Conservation (phyloP, 768 basidiomycete genomes). For the Tylopilus cervinicoccineus region DNA sequence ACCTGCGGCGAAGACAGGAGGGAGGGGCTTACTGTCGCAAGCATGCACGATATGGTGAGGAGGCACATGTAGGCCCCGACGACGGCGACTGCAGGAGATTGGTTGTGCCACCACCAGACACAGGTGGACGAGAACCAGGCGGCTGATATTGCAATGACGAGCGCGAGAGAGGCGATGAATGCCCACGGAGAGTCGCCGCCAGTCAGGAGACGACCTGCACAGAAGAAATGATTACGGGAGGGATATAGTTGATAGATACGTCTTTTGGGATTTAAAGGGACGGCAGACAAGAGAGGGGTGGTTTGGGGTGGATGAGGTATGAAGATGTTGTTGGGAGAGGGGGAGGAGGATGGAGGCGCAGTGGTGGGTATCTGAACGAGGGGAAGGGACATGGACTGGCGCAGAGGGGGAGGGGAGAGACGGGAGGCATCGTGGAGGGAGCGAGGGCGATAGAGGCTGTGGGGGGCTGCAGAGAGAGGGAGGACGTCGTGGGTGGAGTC, state of each 20-base stretch:
- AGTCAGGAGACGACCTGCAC: conserved; percentile 67
- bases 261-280: conserved; percentile 32
- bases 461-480: conserved; percentile 2
- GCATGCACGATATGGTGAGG: conserved; percentile 70
- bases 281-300: conserved; percentile 32
- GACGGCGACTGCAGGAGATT: conserved; percentile 65
- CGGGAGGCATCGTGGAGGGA: conserved; percentile 11
- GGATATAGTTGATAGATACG: conserved; percentile 64
- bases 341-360: conserved; percentile 19
- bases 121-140: conserved; percentile 88
- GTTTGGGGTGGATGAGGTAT: conserved; percentile 28
- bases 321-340: conserved; percentile 29
- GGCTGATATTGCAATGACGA: conserved; percentile 67
- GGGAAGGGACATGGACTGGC: conserved; percentile 18
- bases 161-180: conserved; percentile 58
- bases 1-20: background rate
- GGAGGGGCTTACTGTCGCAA: conserved; percentile 57
- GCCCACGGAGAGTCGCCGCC: conserved; percentile 87
- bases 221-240: conserved; percentile 74
- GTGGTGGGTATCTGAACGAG: conserved; percentile 25
- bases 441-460: conserved; percentile 3
- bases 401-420: conserved; percentile 6
- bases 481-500: conserved; percentile 42
- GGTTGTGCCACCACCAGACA: conserved; percentile 83
- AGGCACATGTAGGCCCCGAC: conserved; percentile 62